Evolutionary conservation across 345 rosid species (phyloP), one percentile per base, ranked within the genome.

Genomic region (sweet orange (Citrus sinensis)): DNA sequence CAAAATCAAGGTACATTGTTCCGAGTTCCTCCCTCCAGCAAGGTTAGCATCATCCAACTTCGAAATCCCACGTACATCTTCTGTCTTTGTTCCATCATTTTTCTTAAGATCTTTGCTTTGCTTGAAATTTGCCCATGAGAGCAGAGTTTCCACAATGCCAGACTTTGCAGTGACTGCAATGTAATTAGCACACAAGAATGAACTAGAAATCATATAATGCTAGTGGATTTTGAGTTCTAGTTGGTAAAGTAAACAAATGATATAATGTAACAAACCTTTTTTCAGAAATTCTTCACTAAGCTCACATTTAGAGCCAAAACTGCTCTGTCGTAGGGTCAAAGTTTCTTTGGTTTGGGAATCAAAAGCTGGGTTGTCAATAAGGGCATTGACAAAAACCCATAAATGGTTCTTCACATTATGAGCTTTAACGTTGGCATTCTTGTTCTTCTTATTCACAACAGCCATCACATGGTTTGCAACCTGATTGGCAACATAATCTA

Each of bases 301-400:
- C 80, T 92, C 98, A 79, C 99, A 96, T 83, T 90, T 92, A 4
- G 99, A 92, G 1, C 99, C 99, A 20, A 96, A 94, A 77, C 93
- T 96, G 88, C 95, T 92, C 83, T 92, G 95, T 59, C 98, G 94
- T 80, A 96, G 98, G 17, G 99, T 94, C 90, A 96, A 77, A 74
- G 95, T 93, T 88, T 96, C 99, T 86, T 96, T 96, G 24, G 99
- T 96, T 88, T 96, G 99, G 74, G 99, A 96, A 84, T 96, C 99
- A 78, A 96, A 96, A 55, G 99, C 99, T 70, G 98, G 98, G 78
- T 96, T 96, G 87, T 94, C 99, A 86, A 96, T 92, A 70, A 96
- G 95, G 19, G 97, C 89, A 68, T 92, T 96, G 88, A 96, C 98
- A 87, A 96, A 96, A 51, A 96, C 97, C 99, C 99, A 96, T 71